Conservation (phyloP, 2,329 filamentous ascomycete species). For the Claviceps pazoutovae region DNA sequence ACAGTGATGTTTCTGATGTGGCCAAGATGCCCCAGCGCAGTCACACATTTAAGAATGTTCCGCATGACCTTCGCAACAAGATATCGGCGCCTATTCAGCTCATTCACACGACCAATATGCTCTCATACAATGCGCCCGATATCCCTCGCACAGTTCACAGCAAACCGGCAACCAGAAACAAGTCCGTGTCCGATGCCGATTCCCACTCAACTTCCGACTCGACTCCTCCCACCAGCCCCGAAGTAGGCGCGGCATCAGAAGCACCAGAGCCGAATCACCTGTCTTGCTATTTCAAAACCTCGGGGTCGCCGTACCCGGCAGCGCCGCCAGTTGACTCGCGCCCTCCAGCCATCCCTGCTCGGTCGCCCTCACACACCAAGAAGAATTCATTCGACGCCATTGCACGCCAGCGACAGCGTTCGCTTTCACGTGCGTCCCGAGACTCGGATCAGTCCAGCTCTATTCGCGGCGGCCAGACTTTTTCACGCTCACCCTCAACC, state of each 20-base stretch:
- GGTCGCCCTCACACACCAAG: constrained; percentile 80
- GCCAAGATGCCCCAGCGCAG: constrained; percentile 30
- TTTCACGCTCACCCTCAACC: constrained; percentile 41
- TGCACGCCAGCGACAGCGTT: constrained; percentile 47
- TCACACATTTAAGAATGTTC: constrained; percentile 33
- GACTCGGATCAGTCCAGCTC: constrained; percentile 38
- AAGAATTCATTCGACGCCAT: constrained; percentile 62
- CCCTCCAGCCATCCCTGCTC: constrained; percentile 50
- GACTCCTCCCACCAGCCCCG: constrained; percentile 55
- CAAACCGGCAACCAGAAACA: constrained; percentile 36
- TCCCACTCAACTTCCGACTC: constrained; percentile 39
- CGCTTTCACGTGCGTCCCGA: constrained; percentile 44
- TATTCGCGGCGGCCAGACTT: constrained; percentile 41
- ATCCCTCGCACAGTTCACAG: constrained; percentile 43
- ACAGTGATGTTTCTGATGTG: constrained; percentile 30
- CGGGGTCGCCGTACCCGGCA: constrained; percentile 25
- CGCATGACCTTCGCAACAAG: constrained; percentile 41
- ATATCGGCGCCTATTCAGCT: constrained; percentile 83
- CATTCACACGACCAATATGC: constrained; percentile 88
- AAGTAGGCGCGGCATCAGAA: constrained; percentile 45
- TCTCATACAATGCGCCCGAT: constrained; percentile 87
- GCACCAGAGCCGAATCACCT: constrained; percentile 52
- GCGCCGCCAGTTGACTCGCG: constrained; percentile 21
- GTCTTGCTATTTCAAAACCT: constrained; percentile 50
- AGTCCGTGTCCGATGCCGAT: constrained; percentile 62